Conservation (phyloP, 495 filamentous ascomycete species). For the Hypomontagnella submonticulosa region DNA sequence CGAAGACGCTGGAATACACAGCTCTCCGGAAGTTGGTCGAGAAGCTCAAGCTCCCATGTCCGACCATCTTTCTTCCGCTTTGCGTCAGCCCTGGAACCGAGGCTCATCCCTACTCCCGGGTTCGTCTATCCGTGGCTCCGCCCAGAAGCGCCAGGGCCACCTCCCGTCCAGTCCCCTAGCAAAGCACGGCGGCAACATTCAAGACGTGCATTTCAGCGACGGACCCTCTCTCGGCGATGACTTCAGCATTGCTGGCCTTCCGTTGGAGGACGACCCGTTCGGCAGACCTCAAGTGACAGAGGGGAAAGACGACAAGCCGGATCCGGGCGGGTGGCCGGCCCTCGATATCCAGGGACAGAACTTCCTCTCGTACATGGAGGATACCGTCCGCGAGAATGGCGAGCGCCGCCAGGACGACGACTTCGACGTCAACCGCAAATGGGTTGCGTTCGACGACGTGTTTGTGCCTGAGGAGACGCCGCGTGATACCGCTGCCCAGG, state of each 20-base stretch:
- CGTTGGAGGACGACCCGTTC: constrained; percentile 37
- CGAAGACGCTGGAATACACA: constrained; percentile 33
- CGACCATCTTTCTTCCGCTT: constrained; percentile 53
- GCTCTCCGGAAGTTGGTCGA: constrained; percentile 52
- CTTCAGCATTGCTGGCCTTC: constrained; percentile 48
- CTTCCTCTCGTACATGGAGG: constrained; percentile 67
- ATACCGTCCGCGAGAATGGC: constrained; percentile 50
- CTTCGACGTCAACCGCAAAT: constrained; percentile 49
- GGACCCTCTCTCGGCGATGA: constrained; percentile 32
- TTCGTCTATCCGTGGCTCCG: constrained; percentile 53
- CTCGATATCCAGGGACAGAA: constrained; percentile 55
- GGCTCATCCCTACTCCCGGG: constrained; percentile 54
- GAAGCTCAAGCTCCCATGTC: constrained; percentile 50
- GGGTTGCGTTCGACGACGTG: constrained; percentile 69
- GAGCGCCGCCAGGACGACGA: constrained; percentile 51
- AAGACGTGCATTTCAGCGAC: constrained; percentile 56
- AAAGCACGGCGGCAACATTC: constrained; percentile 43
- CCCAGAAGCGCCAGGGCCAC: constrained; percentile 49
- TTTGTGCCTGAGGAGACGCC: constrained; percentile 65
- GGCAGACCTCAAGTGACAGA: constrained; percentile 8
- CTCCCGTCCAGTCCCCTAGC: constrained; percentile 54
- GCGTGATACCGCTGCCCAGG: constrained; percentile 73
- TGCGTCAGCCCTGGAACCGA: constrained; percentile 58
- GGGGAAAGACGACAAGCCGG: constrained; percentile 13
- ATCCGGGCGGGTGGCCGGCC: constrained; percentile 25